Evolutionary conservation across 345 rosid species (phyloP).

Genomic region (Trapa bicornis): DNA sequence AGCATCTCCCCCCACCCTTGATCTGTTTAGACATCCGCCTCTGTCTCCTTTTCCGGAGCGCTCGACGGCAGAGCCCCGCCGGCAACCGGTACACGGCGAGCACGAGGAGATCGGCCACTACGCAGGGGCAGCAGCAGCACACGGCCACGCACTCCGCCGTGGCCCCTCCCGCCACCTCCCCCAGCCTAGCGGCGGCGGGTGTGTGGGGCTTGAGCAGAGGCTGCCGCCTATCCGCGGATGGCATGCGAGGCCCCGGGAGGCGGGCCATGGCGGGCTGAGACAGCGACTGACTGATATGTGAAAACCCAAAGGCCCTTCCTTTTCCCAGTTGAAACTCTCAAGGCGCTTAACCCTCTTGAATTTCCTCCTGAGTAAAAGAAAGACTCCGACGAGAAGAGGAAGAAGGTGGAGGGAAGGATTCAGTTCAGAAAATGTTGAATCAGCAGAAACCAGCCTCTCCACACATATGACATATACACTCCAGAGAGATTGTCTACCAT

Average conservation of each 20-base stretch:
- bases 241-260: too few species aligned
- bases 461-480: too few species aligned
- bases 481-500: too few species aligned
- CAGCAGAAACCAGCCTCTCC: too few species aligned
- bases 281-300: not conserved
- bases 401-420: too few species aligned
- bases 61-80: conserved; percentile 28
- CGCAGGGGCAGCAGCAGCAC: conserved; percentile 38
- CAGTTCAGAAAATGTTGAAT: too few species aligned
- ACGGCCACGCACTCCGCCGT: conserved; percentile 37
- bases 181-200: conserved; percentile 12
- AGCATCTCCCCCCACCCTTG: conserved; percentile 1
- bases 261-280: not conserved
- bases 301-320: not conserved
- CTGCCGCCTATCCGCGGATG: not conserved
- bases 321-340: not conserved
- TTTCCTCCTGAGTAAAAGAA: too few species aligned
- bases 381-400: too few species aligned
- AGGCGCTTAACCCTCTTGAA: too few species aligned
- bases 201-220: not conserved
- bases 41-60: conserved; percentile 17
- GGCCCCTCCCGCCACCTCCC: conserved; percentile 29
- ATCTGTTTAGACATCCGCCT: conserved; percentile 19
- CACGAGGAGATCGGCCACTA: conserved; percentile 19
- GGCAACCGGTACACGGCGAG: conserved; percentile 28